Conservation (phyloP, 2,329 filamentous ascomycete species). For the Botryotinia convoluta region DNA sequence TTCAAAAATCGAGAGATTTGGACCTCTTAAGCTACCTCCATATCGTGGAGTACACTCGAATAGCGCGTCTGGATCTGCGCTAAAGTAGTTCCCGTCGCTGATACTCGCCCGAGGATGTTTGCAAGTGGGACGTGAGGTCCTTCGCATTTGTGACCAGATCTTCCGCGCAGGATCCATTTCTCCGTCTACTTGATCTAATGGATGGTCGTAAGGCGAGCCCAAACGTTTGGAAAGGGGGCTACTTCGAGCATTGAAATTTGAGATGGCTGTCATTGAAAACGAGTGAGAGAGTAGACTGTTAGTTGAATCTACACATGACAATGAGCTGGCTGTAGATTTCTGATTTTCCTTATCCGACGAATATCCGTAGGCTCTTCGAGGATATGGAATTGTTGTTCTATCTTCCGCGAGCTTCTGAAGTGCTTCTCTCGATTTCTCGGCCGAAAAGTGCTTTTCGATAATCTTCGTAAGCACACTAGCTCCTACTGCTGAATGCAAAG, state of each 20-base stretch:
- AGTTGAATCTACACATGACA: background rate
- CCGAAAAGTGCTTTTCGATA: slow-evolving; percentile 31
- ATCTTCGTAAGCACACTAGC: slow-evolving; percentile 30
- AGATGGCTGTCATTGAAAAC: slow-evolving; percentile 14
- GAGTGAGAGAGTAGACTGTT: slow-evolving; percentile 7
- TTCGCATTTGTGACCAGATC: slow-evolving; percentile 38
- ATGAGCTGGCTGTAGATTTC: background rate
- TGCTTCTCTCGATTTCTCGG: slow-evolving; percentile 28
- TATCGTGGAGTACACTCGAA: background rate
- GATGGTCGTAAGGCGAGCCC: slow-evolving; percentile 15
- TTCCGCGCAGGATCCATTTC: slow-evolving; percentile 37
- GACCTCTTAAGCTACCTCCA: background rate
- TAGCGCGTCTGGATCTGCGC: slow-evolving; percentile 14
- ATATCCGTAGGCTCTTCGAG: slow-evolving; percentile 16
- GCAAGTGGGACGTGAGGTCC: slow-evolving; percentile 28
- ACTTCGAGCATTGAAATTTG: slow-evolving; percentile 2
- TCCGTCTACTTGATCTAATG: background rate
- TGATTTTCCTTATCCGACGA: slow-evolving; percentile 16
- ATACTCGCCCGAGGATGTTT: slow-evolving; percentile 27
- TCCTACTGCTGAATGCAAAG: slow-evolving; percentile 35
- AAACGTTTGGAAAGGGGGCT: background rate
- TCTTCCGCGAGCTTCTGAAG: slow-evolving; percentile 28
- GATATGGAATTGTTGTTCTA: slow-evolving; percentile 21
- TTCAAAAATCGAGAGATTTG: background rate
- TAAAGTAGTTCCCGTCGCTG: slow-evolving; percentile 30